Conservation (phyloP, 2,329 filamentous ascomycete species). For the Microcyclospora tardicrescens region DNA sequence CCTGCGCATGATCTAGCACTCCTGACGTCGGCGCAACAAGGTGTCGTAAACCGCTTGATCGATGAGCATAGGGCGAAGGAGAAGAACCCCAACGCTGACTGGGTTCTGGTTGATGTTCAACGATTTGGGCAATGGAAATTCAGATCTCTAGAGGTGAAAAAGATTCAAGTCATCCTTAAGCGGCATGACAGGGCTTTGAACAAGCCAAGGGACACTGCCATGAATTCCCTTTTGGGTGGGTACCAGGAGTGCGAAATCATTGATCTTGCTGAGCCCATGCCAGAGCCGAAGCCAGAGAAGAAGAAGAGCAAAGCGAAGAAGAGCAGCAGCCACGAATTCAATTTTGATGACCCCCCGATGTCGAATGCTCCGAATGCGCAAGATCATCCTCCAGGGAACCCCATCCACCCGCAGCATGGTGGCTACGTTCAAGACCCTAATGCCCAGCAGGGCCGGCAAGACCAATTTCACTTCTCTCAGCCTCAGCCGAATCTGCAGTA, state of each 20-base stretch:
- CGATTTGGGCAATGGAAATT: slow-evolving; percentile 1
- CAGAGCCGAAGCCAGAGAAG: slow-evolving; percentile 3
- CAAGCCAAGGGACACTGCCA: slow-evolving; percentile 1
- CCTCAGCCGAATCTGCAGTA: too few species aligned
- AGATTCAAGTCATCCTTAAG: slow-evolving; percentile 5
- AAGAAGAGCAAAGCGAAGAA: slow-evolving; percentile 4
- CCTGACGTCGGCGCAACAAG: slow-evolving; percentile 6
- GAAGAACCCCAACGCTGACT: slow-evolving; percentile 6
- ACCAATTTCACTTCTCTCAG: too few species aligned
- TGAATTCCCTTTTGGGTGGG: neutral
- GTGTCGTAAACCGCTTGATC: slow-evolving; percentile 6
- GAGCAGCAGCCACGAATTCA: neutral
- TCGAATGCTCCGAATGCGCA: too few species aligned
- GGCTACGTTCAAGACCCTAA: too few species aligned
- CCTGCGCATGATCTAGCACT: slow-evolving; percentile 1
- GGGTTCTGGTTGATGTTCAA: slow-evolving; percentile 6
- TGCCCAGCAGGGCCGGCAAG: too few species aligned
- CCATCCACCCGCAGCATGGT: too few species aligned
- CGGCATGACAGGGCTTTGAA: slow-evolving; percentile 1
- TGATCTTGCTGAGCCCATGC: slow-evolving; percentile 4
- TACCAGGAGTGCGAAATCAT: slow-evolving; percentile 6
- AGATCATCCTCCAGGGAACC: too few species aligned
- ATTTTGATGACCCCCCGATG: neutral
- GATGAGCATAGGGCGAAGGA: slow-evolving; percentile 4
- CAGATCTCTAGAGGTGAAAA: slow-evolving; percentile 1